These are phyloP conservation scores for Xylariaceae sp. DNA, from an alignment of 2,329 filamentous ascomycete genomes.

Conservation along the genomic window DNA sequence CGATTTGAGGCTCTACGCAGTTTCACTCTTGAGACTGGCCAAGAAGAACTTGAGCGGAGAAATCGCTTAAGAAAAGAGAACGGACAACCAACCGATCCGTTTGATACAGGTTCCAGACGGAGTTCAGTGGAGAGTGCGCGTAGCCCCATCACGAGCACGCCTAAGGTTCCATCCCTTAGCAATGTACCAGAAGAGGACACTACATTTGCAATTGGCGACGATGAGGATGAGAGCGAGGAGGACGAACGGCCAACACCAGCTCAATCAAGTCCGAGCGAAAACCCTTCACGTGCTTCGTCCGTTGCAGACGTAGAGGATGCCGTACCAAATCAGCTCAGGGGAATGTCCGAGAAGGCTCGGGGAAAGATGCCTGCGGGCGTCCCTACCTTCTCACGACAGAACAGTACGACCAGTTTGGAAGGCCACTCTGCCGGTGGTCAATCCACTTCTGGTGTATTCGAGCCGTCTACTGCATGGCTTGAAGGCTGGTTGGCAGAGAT, in stretches of 20 bases:
- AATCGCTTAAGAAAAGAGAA: conserved; percentile 65
- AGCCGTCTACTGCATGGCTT: conserved; percentile 79
- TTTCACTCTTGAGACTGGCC: conserved; percentile 87
- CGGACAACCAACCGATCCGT: conserved; percentile 43
- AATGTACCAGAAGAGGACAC: conserved; percentile 72
- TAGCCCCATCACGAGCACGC: conserved; percentile 53
- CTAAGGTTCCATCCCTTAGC: conserved; percentile 52
- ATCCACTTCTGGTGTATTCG: conserved; percentile 59
- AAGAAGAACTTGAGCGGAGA: conserved; percentile 82
- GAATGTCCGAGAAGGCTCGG: conserved; percentile 95
- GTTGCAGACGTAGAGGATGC: conserved; percentile 67
- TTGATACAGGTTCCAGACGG: conserved; percentile 46
- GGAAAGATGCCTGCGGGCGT: conserved; percentile 89
- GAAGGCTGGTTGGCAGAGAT: conserved; percentile 91
- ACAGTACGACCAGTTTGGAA: conserved; percentile 76
- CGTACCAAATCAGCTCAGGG: conserved; percentile 73
- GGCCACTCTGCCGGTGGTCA: conserved; percentile 56
- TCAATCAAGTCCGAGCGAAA: conserved; percentile 59
- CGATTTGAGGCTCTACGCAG: conserved; percentile 78
- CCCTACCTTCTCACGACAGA: conserved; percentile 81
- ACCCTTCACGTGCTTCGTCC: conserved; percentile 61
- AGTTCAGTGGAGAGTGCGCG: conserved; percentile 64
- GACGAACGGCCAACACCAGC: conserved; percentile 52
- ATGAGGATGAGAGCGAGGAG: conserved; percentile 58
- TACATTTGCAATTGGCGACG: conserved; percentile 84